These are phyloP conservation scores for Pulveroboletus ravenelii DNA, from an alignment of 768 basidiomycete species.

Conservation along the genomic window DNA sequence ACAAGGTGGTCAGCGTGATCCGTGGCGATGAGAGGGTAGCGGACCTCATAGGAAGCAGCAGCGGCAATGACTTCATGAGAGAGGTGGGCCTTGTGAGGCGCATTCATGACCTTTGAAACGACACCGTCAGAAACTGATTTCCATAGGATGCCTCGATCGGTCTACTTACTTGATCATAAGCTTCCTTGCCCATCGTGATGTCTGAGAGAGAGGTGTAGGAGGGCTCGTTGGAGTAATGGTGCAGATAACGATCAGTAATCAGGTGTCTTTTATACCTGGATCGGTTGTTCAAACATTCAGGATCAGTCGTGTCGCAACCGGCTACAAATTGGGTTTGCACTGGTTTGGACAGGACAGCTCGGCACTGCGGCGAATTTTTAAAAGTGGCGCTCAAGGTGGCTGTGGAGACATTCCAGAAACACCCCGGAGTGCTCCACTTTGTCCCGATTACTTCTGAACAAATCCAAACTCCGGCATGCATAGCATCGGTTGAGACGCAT, in stretches of 20 bases:
- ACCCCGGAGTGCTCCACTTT: no score
- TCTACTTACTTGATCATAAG: slow-evolving; percentile 18
- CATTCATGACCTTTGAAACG: slow-evolving; percentile 38
- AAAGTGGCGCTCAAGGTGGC: no score
- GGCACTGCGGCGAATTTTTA: no score
- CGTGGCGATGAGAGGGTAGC: neutral
- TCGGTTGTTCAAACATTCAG: neutral
- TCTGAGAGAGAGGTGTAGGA: neutral
- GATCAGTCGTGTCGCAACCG: neutral
- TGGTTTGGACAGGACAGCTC: slow-evolving; percentile 3
- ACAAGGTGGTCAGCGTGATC: neutral
- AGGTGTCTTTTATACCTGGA: slow-evolving; percentile 13
- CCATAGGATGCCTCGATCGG: neutral
- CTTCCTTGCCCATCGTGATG: slow-evolving; percentile 15
- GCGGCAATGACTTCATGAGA: slow-evolving; percentile 66
- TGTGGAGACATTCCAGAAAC: no score
- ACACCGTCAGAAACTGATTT: neutral
- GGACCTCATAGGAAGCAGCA: slow-evolving; percentile 62
- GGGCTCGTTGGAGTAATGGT: neutral
- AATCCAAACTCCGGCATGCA: no score
- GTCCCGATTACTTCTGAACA: no score
- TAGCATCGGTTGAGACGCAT: no score
- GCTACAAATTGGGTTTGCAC: neutral
- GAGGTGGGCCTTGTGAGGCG: slow-evolving; percentile 52
- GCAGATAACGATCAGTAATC: slow-evolving; percentile 10